Evolutionary conservation across 768 basidiomycete genomes (phyloP).

Genomic region (Chiua virens): DNA sequence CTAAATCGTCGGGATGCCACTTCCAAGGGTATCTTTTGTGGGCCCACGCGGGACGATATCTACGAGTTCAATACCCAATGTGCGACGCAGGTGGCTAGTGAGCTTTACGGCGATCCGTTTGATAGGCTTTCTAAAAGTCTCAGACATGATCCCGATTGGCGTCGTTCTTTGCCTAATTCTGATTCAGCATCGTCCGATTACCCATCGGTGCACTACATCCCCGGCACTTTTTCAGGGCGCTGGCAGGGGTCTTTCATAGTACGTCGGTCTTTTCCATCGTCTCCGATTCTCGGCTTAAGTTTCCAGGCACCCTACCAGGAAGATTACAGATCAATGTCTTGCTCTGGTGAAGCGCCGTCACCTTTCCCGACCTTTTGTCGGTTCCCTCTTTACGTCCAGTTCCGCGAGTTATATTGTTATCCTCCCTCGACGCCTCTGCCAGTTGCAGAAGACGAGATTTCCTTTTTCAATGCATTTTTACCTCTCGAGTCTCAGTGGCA

Average conservation of each 20-base stretch:
- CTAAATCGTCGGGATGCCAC: slow-evolving; percentile 36
- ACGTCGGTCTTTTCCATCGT: slow-evolving; percentile 12
- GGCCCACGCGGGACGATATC: slow-evolving; percentile 50
- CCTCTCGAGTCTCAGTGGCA: slow-evolving; percentile 39
- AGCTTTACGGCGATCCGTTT: slow-evolving; percentile 18
- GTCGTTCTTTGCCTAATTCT: slow-evolving; percentile 19
- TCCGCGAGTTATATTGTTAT: slow-evolving; percentile 49
- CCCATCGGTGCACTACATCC: slow-evolving; percentile 33
- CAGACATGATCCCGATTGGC: slow-evolving; percentile 33
- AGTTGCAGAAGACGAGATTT: slow-evolving; percentile 32
- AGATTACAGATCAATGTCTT: slow-evolving; percentile 40
- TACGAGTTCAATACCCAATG: slow-evolving; percentile 43
- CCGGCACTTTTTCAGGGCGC: slow-evolving; percentile 45
- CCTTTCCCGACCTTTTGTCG: slow-evolving; percentile 38
- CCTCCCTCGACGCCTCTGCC: slow-evolving; percentile 36
- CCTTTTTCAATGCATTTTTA: slow-evolving; percentile 47
- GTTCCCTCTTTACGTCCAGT: slow-evolving; percentile 46
- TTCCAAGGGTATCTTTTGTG: slow-evolving; percentile 28
- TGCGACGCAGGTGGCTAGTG: slow-evolving; percentile 37
- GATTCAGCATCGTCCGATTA: slow-evolving; percentile 1
- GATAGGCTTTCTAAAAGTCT: slow-evolving; percentile 26
- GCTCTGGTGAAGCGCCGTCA: slow-evolving; percentile 33
- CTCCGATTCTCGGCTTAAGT: not conserved
- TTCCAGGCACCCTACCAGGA: slow-evolving; percentile 40
- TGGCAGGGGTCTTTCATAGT: slow-evolving; percentile 55